Base-by-base conservation (phyloP, 768 basidiomycete species). In the Suillus alpinus region DNA sequence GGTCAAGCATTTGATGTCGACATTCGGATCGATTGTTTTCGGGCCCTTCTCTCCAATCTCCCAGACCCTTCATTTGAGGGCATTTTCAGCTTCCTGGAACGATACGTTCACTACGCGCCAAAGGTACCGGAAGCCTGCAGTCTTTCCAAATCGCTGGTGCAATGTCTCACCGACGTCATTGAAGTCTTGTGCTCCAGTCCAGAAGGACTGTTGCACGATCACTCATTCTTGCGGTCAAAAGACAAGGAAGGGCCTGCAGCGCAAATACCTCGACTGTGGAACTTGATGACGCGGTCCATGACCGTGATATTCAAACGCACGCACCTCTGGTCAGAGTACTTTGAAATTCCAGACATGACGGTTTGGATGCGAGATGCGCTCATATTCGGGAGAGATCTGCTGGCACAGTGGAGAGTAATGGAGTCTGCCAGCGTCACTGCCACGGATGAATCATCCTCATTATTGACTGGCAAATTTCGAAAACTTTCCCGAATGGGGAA, bases 281-380 rank as follows among this genome's bases (percentile, higher is more conserved):
- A 79, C 34, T 74, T 86, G 39, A 92, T 98, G 91, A 87, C 88
- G 6, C 80, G 82, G 55, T 85, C 91, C 3, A 83, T 96, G 52
- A 83, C 89, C 0, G 80, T 89, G 56, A 94, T 99, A 63, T 98
- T 97, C 77, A 86, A 84, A 69, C 83, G 84, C 57, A 95, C 95
- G 3, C 89, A 88, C 0, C 69, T 78, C 14, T 99, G 97, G 97
- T 84, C 97, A 0, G 72, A 78, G 8, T 89, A 82, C 71, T 92
- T 92, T 72, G 88, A 91, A 58, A 86, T 85, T 66, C 83, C 87
- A 31, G 86, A 87, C 59, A 97, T 99, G 95, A 82, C 91, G 14
- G 83, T 87, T 36, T 99, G 97, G 97, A 98, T 99, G 97, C 86
- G 95, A 59, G 97, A 98, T 70, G 97, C 95, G 3, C 80, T 98